phyloP scores from a whole-genome alignment of 495 filamentous ascomycete genomes.

The Penicillium soppii region DNA sequence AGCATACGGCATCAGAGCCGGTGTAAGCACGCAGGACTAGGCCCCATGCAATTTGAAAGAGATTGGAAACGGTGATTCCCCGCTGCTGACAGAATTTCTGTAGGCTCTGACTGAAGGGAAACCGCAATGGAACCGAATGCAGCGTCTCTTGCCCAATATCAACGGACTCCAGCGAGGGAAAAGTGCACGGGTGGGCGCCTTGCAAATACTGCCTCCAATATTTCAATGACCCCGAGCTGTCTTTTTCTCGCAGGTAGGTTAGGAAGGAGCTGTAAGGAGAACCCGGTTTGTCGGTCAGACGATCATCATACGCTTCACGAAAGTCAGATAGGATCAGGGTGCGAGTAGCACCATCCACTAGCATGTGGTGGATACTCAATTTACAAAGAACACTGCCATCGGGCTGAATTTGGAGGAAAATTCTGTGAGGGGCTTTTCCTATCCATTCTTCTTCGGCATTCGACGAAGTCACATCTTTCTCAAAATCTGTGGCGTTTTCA shows the following conservation, averaged over 20 bases:
- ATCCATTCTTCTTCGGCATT: neutral
- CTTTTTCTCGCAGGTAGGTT: neutral
- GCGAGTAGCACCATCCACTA: conserved; percentile 31
- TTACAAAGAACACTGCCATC: conserved; percentile 30
- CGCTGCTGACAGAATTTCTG: conserved; percentile 18
- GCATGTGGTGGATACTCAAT: conserved; percentile 45
- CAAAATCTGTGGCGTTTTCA: too few species aligned
- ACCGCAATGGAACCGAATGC: neutral
- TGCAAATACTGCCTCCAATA: conserved; percentile 17
- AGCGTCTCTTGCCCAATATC: neutral
- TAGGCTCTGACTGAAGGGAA: neutral
- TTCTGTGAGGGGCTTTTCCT: conserved; percentile 32
- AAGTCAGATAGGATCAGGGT: conserved; percentile 23
- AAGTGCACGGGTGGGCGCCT: conserved; percentile 5
- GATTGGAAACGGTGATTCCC: conserved; percentile 24
- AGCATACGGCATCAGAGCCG: conserved; percentile 36
- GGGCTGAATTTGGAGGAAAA: conserved; percentile 26
- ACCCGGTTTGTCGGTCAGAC: neutral
- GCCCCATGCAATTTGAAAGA: conserved; percentile 44
- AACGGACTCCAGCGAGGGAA: neutral
- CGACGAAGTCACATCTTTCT: conserved; percentile 12
- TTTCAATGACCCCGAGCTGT: neutral
- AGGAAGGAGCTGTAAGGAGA: neutral
- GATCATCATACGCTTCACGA: neutral
- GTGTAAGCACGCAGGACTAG: conserved; percentile 41